Percentiles rank a stretch among this genome's conserved stretches.
These are phyloP conservation scores for Elsinoe arachidis DNA, from an alignment of 2,329 filamentous ascomycete genomes.

Conservation along the genomic window DNA sequence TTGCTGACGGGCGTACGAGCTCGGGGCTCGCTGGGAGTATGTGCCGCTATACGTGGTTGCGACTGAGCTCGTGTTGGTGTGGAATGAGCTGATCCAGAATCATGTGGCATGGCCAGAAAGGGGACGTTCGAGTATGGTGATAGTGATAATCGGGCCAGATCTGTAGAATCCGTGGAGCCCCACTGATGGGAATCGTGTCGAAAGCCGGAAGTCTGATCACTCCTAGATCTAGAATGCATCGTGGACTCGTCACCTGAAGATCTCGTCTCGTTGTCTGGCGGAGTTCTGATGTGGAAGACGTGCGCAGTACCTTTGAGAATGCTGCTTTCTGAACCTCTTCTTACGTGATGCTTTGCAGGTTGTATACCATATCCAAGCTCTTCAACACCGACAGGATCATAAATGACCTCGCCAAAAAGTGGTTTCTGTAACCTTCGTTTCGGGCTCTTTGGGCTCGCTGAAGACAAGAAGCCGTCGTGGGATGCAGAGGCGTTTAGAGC, in stretches of 20 bases:
- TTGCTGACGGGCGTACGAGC: conserved; percentile 10
- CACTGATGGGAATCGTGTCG: conserved; percentile 11
- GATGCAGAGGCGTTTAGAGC: conserved; percentile 3
- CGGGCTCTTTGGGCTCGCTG: conserved; percentile 1
- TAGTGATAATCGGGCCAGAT: not conserved
- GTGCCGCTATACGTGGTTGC: not conserved
- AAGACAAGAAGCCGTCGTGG: conserved; percentile 11
- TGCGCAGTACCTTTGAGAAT: conserved; percentile 33
- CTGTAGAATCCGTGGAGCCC: not conserved
- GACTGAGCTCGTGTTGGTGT: conserved; percentile 6
- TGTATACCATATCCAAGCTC: conserved; percentile 54
- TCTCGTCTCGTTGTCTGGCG: not conserved
- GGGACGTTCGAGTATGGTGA: not conserved
- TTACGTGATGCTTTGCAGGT: not conserved
- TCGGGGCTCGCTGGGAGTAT: not conserved
- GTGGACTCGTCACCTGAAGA: conserved; percentile 4
- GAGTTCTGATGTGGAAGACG: conserved; percentile 19
- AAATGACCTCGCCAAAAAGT: conserved; percentile 66
- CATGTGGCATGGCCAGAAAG: not conserved
- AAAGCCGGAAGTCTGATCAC: conserved; percentile 4
- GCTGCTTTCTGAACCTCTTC: conserved; percentile 65
- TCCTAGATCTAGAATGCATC: conserved; percentile 11
- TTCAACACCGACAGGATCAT: conserved; percentile 47
- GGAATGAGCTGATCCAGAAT: not conserved
- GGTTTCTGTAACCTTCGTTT: conserved; percentile 34